Base-by-base conservation (phyloP, 2,329 filamentous ascomycete species). In the Talaromyces sp. region DNA sequence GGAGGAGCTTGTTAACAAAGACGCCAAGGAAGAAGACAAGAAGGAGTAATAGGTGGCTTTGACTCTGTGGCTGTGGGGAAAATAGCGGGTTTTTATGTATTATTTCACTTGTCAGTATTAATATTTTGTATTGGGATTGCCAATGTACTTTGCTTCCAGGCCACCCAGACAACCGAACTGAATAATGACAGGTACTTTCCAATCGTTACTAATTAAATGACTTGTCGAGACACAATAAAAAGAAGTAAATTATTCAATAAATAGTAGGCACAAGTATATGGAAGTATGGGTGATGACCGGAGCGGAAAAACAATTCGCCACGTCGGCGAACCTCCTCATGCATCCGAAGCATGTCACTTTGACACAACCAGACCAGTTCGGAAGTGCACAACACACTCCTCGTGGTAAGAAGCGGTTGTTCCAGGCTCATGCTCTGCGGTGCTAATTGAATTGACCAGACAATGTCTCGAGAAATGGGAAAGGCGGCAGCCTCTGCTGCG, bases 1-100 rank as follows among this genome's bases (percentile, higher is more conserved):
- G 24, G 86, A 87, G 80, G 85, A 85, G 71, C 76, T 96, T 49
- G 85, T 93, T 29, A 80, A 82, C 59, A 46, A 55, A 50, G 51
- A 56, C 8, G 43, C 13, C 32, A 53, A 63, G 24, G 61, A 56
- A 3, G 58, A 59, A 27, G 41, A 2, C n/a, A 55, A 55, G 53
- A 24, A 31, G 0, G 7, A 26, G 21, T 41, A 51, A 50, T 41
- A 31, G 29, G 17, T 7, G 32, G 13, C 21, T 27, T 27, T 43
- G n/a, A 55, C 24, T 35, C 3, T 55, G n/a, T 38, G 4, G 6
- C 17, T 38, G 35, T 17, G 17, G 35, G 35, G 9, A 31, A 38
- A 38, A 38, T 13, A 38, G 35, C 35, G 14, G 7, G 35, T 38
- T 38, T 38, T 38, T n/a, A 38, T 38, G 35, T 38, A 38, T 38